Percentiles rank a stretch among this genome's conserved stretches.
Evolutionary conservation across 2,329 filamentous ascomycete species (phyloP).

Genomic region (Trichoderma semiorbis): DNA sequence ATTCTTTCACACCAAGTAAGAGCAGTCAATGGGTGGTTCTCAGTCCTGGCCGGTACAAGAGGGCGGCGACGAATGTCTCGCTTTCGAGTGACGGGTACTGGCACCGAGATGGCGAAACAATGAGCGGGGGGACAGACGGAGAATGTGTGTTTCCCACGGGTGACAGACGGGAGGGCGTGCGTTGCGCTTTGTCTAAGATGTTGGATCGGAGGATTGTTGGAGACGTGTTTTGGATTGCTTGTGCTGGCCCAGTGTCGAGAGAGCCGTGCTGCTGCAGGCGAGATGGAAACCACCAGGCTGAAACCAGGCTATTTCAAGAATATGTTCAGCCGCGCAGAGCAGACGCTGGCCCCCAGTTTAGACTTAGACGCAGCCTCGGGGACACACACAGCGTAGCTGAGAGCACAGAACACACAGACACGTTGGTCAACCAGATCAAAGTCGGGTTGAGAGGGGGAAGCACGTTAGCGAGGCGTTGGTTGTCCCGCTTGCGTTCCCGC

Average conservation of each 20-base stretch:
- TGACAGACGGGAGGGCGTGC: not conserved
- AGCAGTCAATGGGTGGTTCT: not conserved
- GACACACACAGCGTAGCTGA: not conserved
- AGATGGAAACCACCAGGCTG: conserved; percentile 6
- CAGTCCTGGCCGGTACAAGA: not conserved
- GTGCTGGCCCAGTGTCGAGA: not conserved
- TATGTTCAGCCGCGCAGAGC: conserved; percentile 11
- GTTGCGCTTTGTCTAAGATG: conserved; percentile 1
- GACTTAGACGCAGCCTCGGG: conserved; percentile 9
- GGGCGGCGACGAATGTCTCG: conserved; percentile 2
- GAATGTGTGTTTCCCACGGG: not conserved
- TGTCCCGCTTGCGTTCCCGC: not conserved
- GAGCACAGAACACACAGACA: not conserved
- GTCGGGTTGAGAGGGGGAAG: not conserved
- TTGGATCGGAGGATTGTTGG: conserved; percentile 1
- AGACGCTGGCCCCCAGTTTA: conserved; percentile 5
- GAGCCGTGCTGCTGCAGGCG: not conserved
- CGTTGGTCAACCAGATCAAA: not conserved
- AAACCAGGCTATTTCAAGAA: not conserved
- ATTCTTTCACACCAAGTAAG: not conserved
- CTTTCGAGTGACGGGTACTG: not conserved
- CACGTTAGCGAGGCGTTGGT: not conserved
- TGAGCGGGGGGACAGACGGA: not conserved
- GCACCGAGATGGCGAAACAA: not conserved
- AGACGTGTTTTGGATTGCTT: not conserved